These are phyloP conservation scores for Acanthamoeba lenticulata DNA, from an alignment of 208 protist species.

Conservation along the genomic window DNA sequence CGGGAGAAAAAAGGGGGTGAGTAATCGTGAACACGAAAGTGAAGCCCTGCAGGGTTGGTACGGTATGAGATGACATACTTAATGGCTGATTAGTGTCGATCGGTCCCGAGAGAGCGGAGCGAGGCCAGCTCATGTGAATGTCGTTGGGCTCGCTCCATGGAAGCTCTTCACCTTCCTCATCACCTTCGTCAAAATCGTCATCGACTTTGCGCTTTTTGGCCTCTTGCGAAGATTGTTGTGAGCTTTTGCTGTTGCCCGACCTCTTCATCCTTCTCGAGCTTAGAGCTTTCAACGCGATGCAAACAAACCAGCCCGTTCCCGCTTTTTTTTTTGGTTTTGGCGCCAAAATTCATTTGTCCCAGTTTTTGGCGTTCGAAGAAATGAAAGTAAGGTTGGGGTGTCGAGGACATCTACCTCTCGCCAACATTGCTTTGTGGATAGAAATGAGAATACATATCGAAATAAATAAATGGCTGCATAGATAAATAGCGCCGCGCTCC, in stretches of 20 bases:
- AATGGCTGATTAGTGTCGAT: neutral
- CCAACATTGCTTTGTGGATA: too few species aligned
- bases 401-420: too few species aligned
- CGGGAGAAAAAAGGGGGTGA: neutral
- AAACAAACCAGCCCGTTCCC: neutral
- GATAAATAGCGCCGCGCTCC: too few species aligned
- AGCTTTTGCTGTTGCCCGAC: neutral
- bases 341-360: too few species aligned
- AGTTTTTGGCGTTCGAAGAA: too few species aligned
- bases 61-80: neutral
- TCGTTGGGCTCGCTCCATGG: neutral
- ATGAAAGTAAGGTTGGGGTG: too few species aligned
- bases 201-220: neutral
- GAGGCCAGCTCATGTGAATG: neutral
- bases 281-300: neutral
- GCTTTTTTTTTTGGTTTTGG: neutral
- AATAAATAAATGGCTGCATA: too few species aligned
- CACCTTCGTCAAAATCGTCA: neutral
- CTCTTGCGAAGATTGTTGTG: neutral
- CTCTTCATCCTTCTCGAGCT: neutral
- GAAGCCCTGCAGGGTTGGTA: too few species aligned
- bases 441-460: too few species aligned
- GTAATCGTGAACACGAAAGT: neutral
- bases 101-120: neutral
- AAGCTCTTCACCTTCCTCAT: neutral